phyloP scores from a whole-genome alignment of 768 basidiomycete species.

The Termitomyces sp. region DNA sequence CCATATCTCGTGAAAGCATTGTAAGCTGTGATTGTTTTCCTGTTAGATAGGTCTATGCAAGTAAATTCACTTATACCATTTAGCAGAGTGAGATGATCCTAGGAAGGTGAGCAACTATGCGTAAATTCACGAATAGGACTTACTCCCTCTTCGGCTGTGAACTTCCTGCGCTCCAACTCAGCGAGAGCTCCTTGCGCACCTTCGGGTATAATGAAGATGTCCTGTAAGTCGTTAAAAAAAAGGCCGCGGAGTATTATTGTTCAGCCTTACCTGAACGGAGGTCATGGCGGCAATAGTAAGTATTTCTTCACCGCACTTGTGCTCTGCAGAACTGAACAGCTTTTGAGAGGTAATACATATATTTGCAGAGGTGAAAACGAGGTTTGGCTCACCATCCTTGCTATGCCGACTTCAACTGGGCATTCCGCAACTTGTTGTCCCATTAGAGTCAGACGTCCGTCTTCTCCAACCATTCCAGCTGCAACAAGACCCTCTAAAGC shows the following conservation, averaged over 20 bases:
- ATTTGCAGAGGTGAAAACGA: neutral
- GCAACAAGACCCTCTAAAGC: constrained; percentile 82
- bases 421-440: constrained; percentile 92
- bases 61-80: constrained; percentile 57
- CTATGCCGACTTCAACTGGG: constrained; percentile 88
- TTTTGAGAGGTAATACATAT: constrained; percentile 25
- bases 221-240: constrained; percentile 40
- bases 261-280: constrained; percentile 65
- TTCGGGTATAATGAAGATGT: constrained; percentile 86
- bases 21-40: constrained; percentile 54
- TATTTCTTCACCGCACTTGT: constrained; percentile 92
- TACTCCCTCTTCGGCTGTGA: constrained; percentile 97
- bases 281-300: constrained; percentile 96
- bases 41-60: neutral
- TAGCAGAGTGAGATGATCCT: constrained; percentile 94
- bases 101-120: constrained; percentile 4
- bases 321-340: constrained; percentile 84
- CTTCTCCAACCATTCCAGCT: constrained; percentile 81
- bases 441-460: constrained; percentile 69
- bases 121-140: constrained; percentile 18
- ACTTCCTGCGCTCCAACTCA: constrained; percentile 91
- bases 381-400: constrained; percentile 73
- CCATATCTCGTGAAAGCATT: constrained; percentile 88
- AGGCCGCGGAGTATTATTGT: neutral
- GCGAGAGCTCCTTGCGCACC: constrained; percentile 83